Base-by-base conservation (phyloP, 257 asterid genomes). In the Solanum corneliomulleri region DNA sequence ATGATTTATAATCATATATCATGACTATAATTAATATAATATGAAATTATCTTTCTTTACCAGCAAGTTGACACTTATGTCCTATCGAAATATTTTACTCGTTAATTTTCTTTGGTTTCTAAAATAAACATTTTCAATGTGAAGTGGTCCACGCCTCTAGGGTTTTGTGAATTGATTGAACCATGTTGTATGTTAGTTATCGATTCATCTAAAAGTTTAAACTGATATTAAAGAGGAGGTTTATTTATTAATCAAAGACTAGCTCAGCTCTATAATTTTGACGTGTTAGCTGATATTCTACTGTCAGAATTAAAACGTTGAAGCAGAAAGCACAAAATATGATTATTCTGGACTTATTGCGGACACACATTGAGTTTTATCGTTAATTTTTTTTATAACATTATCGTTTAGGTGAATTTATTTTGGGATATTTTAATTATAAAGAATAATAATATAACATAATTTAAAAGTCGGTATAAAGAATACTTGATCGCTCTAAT, bases 31-130 rank as follows among this genome's bases (percentile, higher is more conserved):
- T 31, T 52, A 52, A 52, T 77, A 77, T 77, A 77, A 9, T 47
- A 25, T 5, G 62, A 5, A 25, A 16, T 86, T 75, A 60, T 84
- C 31, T 87, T 75, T 83, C 39, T 77, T 23, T 84, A 84, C 82
- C 86, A 45, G 66, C 42, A 45, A 86, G 87, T 37, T 44, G 91
- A 88, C 74, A 76, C 64, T 35, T 77, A 62, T 86, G 78, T 74
- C 76, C 37, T 41, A 20, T 52, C 62, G 8, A 52, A 52, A 16
- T 52, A 16, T 52, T 52, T 52, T 52, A 52, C 12, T 75, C 12
- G 9, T 23, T 37, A 39, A 39, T 41, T 39, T 39, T 39, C 18
- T 75, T 37, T 35, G 9, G 6, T 16, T 4, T 37, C n/a, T 4
- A 4, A 70, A 31, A 29, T 25, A 11, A 64, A 11, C 1, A 4